Evolutionary conservation across 108 stramenopile genomes (phyloP).

Genomic region (Pseudonitzschia multiseries): DNA sequence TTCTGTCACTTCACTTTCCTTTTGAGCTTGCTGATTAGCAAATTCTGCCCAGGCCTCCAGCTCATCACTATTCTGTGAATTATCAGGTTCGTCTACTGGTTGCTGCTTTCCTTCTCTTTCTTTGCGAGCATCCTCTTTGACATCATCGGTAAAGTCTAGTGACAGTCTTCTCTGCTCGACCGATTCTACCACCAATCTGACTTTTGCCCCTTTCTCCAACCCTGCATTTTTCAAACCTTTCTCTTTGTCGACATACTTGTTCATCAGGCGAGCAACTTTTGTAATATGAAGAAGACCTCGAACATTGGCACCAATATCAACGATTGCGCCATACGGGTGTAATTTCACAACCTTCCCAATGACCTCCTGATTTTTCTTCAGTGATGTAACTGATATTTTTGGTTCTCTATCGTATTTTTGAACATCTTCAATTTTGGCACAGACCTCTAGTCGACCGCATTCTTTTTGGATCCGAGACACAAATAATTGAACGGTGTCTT

Average conservation of each 20-base stretch:
- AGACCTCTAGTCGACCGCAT: slow-evolving; percentile 66
- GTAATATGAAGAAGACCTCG: slow-evolving; percentile 71
- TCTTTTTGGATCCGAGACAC: slow-evolving; percentile 58
- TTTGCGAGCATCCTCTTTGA: slow-evolving; percentile 40
- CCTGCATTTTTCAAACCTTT: slow-evolving; percentile 60
- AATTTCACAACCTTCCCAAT: slow-evolving; percentile 52
- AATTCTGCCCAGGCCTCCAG: slow-evolving; percentile 7
- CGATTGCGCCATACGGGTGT: slow-evolving; percentile 64
- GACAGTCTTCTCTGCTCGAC: slow-evolving; percentile 55
- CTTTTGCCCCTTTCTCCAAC: slow-evolving; percentile 45
- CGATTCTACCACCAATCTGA: slow-evolving; percentile 48
- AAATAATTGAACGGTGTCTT: slow-evolving; percentile 48
- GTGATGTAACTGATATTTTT: slow-evolving; percentile 48
- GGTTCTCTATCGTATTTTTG: slow-evolving; percentile 14
- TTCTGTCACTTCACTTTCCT: not conserved
- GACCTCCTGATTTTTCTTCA: slow-evolving; percentile 45
- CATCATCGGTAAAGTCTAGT: slow-evolving; percentile 61
- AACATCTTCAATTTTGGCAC: slow-evolving; percentile 42
- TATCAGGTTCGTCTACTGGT: not conserved
- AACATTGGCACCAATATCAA: slow-evolving; percentile 81
- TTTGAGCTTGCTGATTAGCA: slow-evolving; percentile 27
- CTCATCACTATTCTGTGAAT: slow-evolving; percentile 4
- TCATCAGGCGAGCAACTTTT: slow-evolving; percentile 54
- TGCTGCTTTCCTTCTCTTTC: slow-evolving; percentile 5
- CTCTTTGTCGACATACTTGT: slow-evolving; percentile 58